Evolutionary conservation across 1,284 basidiomycete species (phyloP).

Genomic region (Boletus holoroseus): DNA sequence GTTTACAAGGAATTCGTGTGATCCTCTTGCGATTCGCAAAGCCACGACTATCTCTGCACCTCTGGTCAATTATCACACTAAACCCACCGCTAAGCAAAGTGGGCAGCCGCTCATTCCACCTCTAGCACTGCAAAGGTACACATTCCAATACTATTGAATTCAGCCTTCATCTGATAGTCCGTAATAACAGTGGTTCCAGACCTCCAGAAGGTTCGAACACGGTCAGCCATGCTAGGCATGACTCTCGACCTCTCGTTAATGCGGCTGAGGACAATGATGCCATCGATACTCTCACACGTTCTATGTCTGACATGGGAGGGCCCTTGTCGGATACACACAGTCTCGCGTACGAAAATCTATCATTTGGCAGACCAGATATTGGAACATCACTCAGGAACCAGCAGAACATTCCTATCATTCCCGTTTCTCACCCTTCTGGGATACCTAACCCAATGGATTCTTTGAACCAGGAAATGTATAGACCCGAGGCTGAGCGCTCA

Average conservation of each 20-base stretch:
- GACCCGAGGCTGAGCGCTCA: neutral
- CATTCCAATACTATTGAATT: neutral
- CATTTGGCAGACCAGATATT: constrained; percentile 1
- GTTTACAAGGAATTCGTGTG: neutral
- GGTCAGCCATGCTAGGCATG: neutral
- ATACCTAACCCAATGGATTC: neutral
- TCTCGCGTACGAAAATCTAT: constrained; percentile 4
- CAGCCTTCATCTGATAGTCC: constrained; percentile 2
- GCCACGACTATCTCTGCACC: neutral
- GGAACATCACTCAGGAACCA: constrained; percentile 2
- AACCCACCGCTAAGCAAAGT: constrained; percentile 4
- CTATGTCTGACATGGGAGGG: constrained; percentile 8
- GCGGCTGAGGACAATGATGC: neutral
- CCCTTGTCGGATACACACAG: neutral
- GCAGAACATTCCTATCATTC: neutral
- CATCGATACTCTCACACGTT: constrained; percentile 9
- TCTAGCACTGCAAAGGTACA: constrained; percentile 11
- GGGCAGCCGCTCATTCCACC: neutral
- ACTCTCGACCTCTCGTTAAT: neutral
- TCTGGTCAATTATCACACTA: constrained; percentile 8
- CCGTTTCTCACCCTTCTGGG: constrained; percentile 11
- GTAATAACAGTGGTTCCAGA: neutral
- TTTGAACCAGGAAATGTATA: constrained; percentile 4
- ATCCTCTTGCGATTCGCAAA: neutral
- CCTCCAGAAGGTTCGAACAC: neutral